Percentiles rank a stretch among this genome's conserved stretches.
Conservation (phyloP, 1,284 basidiomycete genomes). For the Abortiporus biennis region DNA sequence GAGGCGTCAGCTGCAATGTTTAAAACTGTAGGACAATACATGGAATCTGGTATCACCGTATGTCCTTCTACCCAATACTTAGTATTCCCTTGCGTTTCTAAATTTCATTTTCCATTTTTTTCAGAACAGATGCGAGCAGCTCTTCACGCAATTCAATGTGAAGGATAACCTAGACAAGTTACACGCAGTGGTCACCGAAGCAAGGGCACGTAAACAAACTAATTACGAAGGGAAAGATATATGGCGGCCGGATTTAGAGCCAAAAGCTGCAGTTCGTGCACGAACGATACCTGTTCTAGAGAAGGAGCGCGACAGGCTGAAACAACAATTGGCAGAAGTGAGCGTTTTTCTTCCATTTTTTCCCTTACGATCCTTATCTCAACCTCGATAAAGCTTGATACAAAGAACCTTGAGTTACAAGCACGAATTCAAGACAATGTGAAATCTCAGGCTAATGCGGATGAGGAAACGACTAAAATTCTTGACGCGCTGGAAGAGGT, state of each 20-base stretch:
- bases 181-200: constrained; percentile 62
- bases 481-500: constrained; percentile 55
- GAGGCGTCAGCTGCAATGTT: constrained; percentile 61
- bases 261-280: constrained; percentile 53
- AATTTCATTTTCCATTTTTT: constrained; percentile 4
- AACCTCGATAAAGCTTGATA: constrained; percentile 38
- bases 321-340: constrained; percentile 44
- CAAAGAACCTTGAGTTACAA: constrained; percentile 44
- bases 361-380: neutral
- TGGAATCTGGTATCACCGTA: constrained; percentile 61
- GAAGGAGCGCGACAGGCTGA: constrained; percentile 45
- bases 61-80: constrained; percentile 12
- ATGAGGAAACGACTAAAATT: constrained; percentile 38
- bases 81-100: neutral
- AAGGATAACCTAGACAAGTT: constrained; percentile 63
- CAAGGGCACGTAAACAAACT: constrained; percentile 53
- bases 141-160: constrained; percentile 59
- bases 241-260: constrained; percentile 57
- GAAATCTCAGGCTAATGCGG: constrained; percentile 37
- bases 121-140: constrained; percentile 39
- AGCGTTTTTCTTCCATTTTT: constrained; percentile 9
- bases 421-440: constrained; percentile 43
- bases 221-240: constrained; percentile 41
- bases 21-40: constrained; percentile 60
- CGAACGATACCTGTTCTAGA: constrained; percentile 55